Conservation (phyloP, 345 rosid species). For the Turritis glabra region DNA sequence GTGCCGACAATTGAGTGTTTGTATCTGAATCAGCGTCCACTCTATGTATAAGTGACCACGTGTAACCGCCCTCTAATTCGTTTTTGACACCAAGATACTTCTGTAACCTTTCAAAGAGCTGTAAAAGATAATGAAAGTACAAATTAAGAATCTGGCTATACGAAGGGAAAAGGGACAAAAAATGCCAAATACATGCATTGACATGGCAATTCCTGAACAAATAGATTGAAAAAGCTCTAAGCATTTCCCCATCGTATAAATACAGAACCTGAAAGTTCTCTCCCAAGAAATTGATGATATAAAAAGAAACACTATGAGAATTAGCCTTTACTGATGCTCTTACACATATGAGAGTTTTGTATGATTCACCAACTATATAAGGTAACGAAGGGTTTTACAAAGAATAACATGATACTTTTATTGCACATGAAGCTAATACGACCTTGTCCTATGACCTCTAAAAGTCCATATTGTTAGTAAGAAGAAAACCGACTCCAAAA, state of each 20-base stretch:
- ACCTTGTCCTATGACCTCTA: slow-evolving; percentile 14
- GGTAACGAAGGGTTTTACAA: not conserved
- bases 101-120: slow-evolving; percentile 74
- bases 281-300: not conserved
- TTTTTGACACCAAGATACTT: slow-evolving; percentile 59
- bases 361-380: slow-evolving; percentile 1
- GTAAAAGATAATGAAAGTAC: slow-evolving; percentile 34
- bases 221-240: slow-evolving; percentile 13
- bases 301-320: not conserved
- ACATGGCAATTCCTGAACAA: not conserved
- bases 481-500: not conserved
- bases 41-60: slow-evolving; percentile 43
- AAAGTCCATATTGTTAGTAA: not conserved
- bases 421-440: not conserved
- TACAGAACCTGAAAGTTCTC: not conserved
- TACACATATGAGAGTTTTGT: not conserved
- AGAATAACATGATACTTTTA: not conserved
- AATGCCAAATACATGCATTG: slow-evolving; percentile 6
- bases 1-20: slow-evolving; percentile 10
- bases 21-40: slow-evolving; percentile 28
- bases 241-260: not conserved
- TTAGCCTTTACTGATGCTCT: not conserved
- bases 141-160: not conserved
- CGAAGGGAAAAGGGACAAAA: not conserved
- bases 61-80: slow-evolving; percentile 38